phyloP scores from a whole-genome alignment of 768 basidiomycete species.

The Phallus indusiatus region DNA sequence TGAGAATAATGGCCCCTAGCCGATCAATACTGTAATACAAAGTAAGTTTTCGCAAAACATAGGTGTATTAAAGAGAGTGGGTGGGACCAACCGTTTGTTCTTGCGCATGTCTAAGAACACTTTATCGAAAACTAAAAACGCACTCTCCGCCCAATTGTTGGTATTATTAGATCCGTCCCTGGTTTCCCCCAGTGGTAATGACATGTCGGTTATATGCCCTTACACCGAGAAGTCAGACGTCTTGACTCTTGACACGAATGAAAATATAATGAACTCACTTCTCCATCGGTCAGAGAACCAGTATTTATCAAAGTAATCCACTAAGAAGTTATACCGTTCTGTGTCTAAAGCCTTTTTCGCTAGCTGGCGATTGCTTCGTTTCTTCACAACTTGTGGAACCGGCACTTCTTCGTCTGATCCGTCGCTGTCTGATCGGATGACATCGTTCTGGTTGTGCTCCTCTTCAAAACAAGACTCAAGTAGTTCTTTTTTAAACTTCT shows the following conservation, averaged over 20 bases:
- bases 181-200: slow-evolving; percentile 3
- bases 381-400: background rate
- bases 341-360: background rate
- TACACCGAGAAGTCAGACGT: background rate
- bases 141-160: slow-evolving; percentile 14
- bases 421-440: no score
- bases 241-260: no score
- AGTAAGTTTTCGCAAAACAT: no score
- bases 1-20: background rate
- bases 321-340: background rate
- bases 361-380: background rate
- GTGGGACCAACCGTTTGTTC: background rate
- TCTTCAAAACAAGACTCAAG: background rate
- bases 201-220: slow-evolving; percentile 13
- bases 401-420: no score
- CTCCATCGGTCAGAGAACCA: slow-evolving; percentile 13
- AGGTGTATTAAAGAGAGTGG: no score
- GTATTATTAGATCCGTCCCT: slow-evolving; percentile 10
- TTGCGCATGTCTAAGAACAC: slow-evolving; percentile 1
- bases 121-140: slow-evolving; percentile 13
- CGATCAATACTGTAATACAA: background rate
- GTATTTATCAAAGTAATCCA: slow-evolving; percentile 11
- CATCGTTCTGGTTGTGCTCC: background rate
- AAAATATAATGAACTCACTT: background rate
- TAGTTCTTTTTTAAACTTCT: background rate